Evolutionary conservation across 768 basidiomycete species (phyloP), one percentile per base, ranked within the genome.

Genomic region (Lentinula detonsa): DNA sequence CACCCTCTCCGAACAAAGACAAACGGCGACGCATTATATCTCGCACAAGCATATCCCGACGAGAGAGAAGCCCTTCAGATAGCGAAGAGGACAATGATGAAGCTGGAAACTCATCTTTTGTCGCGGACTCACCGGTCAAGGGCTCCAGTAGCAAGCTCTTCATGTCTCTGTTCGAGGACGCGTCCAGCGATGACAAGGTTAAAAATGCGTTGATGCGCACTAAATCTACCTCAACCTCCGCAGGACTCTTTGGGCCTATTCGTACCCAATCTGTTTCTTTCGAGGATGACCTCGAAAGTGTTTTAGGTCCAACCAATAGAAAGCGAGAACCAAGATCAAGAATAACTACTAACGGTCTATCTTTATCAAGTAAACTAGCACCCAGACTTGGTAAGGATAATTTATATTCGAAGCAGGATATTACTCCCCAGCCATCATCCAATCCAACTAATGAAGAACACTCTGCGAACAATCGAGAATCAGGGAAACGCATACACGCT

Each of bases 1-100:
- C 91, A 0, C 91, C 91, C 3, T 90, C 91, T 16, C 91, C 91
- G 3, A 83, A 80, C 68, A 91, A 91, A 70, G 84, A 84, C 68
- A 92, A 91, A 70, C 82, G 87, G 61, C 80, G 80, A 68, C 87
- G 88, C 45, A 69, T 84, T 56, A 69, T 70, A 40, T 75, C 81
- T 5, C 78, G 79, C 18, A 70, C 71, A 8, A 65, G 66, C 35
- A 70, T 79, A 45, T 70, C 77, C 16, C 72, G 67, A 48, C 63
- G 68, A 42, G 71, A 65, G 49, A 62, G 75, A 5, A 66, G 71
- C 53, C 65, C 66, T 42, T 71, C 69, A 34, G 70, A 68, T 59
- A 73, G 75, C 61, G 74, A 75, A 43, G 76, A 76, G 28, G 64
- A 73, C 37, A 72, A 75, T 60, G 73, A 70, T 45, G 65, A 65